Conservation (phyloP, 148 eudicot species). For the Tetragonia tetragonoides region DNA sequence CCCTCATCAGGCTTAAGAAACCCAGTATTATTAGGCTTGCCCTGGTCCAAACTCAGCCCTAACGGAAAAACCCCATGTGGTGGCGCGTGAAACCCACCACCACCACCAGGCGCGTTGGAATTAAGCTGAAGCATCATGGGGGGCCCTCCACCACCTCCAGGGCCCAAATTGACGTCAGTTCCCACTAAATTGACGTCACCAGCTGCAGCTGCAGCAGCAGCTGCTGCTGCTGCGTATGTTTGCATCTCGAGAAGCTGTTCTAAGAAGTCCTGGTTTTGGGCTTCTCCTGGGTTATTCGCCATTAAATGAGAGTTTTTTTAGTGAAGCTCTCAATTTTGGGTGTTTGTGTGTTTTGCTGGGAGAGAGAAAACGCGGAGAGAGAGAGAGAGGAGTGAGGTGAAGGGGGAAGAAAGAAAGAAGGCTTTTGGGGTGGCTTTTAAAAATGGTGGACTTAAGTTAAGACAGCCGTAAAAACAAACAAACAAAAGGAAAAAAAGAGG, state of each 20-base stretch:
- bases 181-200: conserved; percentile 36
- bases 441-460: neutral
- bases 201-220: conserved; percentile 22
- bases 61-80: conserved; percentile 39
- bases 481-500: neutral
- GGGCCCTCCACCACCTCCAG: neutral
- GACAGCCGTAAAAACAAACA: neutral
- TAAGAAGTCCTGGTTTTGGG: conserved; percentile 46
- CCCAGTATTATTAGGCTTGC: conserved; percentile 25
- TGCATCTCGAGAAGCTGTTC: conserved; percentile 57
- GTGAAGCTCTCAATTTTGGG: too few species aligned
- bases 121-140: conserved; percentile 60
- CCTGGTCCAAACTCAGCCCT: conserved; percentile 60
- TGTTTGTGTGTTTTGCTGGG: neutral
- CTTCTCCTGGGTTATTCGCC: conserved; percentile 45
- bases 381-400: neutral
- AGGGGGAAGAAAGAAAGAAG: neutral
- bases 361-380: too few species aligned
- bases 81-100: conserved; percentile 36
- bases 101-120: conserved; percentile 34
- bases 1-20: conserved; percentile 41
- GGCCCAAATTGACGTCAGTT: conserved; percentile 15
- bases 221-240: conserved; percentile 29
- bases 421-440: neutral
- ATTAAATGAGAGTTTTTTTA: conserved; percentile 11